These are phyloP conservation scores for Diacronema lutheri DNA, from an alignment of 78 protist genomes.

Conservation along the genomic window DNA sequence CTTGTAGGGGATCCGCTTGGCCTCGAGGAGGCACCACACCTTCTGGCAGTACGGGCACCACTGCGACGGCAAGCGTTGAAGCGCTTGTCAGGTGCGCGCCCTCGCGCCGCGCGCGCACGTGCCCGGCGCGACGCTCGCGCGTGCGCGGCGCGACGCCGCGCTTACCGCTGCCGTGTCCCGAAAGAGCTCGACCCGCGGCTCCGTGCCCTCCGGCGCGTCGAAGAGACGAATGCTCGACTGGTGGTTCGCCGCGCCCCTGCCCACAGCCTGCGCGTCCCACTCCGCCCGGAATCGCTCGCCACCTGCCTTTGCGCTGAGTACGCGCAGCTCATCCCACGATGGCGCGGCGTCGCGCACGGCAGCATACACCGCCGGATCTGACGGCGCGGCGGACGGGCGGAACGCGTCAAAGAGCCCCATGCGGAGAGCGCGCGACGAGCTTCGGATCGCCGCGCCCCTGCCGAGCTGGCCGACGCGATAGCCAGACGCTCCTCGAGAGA, in stretches of 20 bases:
- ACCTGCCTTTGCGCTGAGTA: not conserved
- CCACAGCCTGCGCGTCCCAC: not conserved
- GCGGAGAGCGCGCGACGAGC: too few relatives aligned
- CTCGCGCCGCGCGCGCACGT: too few relatives aligned
- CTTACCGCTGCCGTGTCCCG: not conserved
- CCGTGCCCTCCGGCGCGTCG: conserved; percentile 1
- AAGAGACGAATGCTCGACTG: conserved; percentile 13
- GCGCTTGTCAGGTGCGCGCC: too few relatives aligned
- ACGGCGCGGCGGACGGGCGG: too few relatives aligned
- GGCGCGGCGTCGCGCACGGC: not conserved
- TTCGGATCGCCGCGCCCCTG: too few relatives aligned
- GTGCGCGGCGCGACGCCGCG: too few relatives aligned
- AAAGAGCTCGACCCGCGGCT: not conserved
- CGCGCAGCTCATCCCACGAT: not conserved
- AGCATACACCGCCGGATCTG: too few relatives aligned
- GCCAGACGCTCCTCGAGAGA: too few relatives aligned
- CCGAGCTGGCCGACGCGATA: too few relatives aligned
- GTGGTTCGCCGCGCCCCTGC: not conserved
- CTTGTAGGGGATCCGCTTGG: conserved; percentile 42
- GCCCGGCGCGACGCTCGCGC: too few relatives aligned
- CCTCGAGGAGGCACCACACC: conserved; percentile 41
- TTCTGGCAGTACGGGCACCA: not conserved
- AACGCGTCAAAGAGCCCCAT: too few relatives aligned
- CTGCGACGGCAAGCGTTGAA: too few relatives aligned
- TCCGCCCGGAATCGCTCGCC: not conserved